A percentile compares a stretch with the other conserved stretches of the same genome.
Conservation (phyloP, 1,139 yeast species). For the Kodamaea derodonti region DNA sequence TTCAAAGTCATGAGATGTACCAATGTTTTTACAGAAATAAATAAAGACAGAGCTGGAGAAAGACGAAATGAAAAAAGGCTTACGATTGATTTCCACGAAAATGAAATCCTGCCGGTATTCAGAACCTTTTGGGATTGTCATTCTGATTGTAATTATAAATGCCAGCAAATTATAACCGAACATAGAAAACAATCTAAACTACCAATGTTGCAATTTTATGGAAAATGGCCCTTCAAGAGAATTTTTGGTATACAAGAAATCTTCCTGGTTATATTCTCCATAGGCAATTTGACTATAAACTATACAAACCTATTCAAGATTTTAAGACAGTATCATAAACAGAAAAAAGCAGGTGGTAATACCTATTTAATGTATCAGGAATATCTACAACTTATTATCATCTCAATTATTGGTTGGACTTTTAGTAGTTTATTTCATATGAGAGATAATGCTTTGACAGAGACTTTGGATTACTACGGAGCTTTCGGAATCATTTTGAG, state of each 20-base stretch:
- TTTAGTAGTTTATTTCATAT: slow-evolving; percentile 40
- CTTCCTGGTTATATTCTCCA: slow-evolving; percentile 33
- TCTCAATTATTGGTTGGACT: slow-evolving; percentile 38
- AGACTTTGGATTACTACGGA: slow-evolving; percentile 42
- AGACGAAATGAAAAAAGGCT: slow-evolving; percentile 1
- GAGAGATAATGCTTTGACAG: slow-evolving; percentile 37
- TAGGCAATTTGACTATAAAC: slow-evolving; percentile 37
- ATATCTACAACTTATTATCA: slow-evolving; percentile 25
- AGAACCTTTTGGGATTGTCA: slow-evolving; percentile 32
- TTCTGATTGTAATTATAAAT: slow-evolving; percentile 40
- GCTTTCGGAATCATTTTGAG: slow-evolving; percentile 39
- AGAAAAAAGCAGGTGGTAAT: slow-evolving; percentile 9
- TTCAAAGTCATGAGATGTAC: slow-evolving; percentile 9
- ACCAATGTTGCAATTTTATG: slow-evolving; percentile 39
- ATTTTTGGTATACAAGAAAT: slow-evolving; percentile 39
- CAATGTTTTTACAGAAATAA: slow-evolving; percentile 10
- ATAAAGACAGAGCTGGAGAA: slow-evolving; percentile 1
- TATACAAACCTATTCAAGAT: slow-evolving; percentile 29
- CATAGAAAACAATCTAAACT: slow-evolving; percentile 16
- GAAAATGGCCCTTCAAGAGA: slow-evolving; percentile 46
- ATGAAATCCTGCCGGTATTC: slow-evolving; percentile 7
- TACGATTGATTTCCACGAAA: slow-evolving; percentile 2
- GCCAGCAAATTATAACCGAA: slow-evolving; percentile 36
- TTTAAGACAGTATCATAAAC: slow-evolving; percentile 22
- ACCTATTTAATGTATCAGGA: slow-evolving; percentile 29